Percentiles rank a stretch among this genome's conserved stretches.
phyloP scores from a whole-genome alignment of 345 rosid genomes.

The Eucalyptus sp. region DNA sequence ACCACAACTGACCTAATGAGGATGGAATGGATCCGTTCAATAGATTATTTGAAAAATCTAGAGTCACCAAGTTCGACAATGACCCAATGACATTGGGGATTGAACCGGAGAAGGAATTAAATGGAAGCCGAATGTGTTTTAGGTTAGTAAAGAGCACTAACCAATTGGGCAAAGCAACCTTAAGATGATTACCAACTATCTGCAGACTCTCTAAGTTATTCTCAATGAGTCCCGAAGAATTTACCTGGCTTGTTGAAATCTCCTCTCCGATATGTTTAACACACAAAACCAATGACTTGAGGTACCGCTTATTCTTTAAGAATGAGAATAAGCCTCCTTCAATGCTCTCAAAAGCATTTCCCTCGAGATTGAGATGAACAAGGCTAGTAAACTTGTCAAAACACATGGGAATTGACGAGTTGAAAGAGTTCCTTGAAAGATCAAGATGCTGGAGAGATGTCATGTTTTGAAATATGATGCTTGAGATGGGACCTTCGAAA shows the following conservation, averaged over 20 bases:
- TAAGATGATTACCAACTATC: fast-evolving
- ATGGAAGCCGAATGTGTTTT: no score
- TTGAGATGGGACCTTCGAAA: no score
- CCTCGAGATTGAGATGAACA: fast-evolving
- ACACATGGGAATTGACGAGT: neutral
- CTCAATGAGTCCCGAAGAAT: fast-evolving
- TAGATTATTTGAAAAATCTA: neutral
- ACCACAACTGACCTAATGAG: neutral
- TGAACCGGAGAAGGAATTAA: no score
- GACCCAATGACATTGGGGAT: neutral
- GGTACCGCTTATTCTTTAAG: neutral
- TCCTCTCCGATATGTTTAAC: fast-evolving
- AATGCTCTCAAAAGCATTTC: fast-evolving
- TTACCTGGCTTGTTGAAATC: neutral
- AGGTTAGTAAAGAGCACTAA: no score
- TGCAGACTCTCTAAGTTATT: fast-evolving
- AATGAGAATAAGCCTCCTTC: neutral
- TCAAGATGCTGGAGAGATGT: neutral
- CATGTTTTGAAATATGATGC: no score
- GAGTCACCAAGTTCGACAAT: neutral
- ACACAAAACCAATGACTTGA: fast-evolving
- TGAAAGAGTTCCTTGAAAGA: neutral
- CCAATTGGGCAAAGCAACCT: neutral
- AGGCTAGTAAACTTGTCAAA: no score
- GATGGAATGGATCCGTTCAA: neutral